Conservation (phyloP, 768 basidiomycete genomes). For the Russula lepida region DNA sequence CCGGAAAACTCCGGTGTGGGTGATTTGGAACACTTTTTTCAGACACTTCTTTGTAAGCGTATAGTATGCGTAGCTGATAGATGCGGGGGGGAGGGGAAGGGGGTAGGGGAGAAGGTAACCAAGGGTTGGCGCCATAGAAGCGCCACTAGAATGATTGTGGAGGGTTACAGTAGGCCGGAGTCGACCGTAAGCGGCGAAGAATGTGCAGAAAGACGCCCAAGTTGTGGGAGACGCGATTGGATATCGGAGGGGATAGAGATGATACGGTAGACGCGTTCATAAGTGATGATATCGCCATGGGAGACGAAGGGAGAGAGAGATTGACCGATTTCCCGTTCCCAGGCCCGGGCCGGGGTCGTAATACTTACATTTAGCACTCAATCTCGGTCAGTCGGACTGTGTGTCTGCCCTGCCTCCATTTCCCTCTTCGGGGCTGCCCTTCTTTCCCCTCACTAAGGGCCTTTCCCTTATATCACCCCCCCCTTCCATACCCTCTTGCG, state of each 20-base stretch:
- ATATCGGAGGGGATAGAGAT: not conserved
- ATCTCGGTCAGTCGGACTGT: constrained; percentile 8
- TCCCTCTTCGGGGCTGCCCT: constrained; percentile 10
- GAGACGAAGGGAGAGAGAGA: not conserved
- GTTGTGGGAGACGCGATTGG: constrained; percentile 3
- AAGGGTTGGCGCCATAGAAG: constrained; percentile 4
- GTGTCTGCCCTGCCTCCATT: constrained; percentile 9
- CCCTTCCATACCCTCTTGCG: constrained; percentile 15
- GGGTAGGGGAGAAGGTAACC: not conserved
- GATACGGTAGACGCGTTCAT: constrained; percentile 3
- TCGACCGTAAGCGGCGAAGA: constrained; percentile 13
- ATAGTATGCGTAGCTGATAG: not conserved
- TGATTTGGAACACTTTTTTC: not conserved
- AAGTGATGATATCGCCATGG: constrained; percentile 11
- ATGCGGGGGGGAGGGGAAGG: not conserved
- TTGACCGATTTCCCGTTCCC: constrained; percentile 5
- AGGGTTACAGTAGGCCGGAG: constrained; percentile 3
- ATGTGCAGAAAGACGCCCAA: constrained; percentile 1
- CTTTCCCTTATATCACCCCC: constrained; percentile 16
- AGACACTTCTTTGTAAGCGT: not conserved
- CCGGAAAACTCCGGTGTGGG: not conserved
- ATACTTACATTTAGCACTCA: constrained; percentile 4
- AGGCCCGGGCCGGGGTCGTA: constrained; percentile 4
- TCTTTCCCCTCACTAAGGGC: constrained; percentile 8
- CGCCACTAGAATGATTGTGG: constrained; percentile 18